Evolutionary conservation across 768 basidiomycete genomes (phyloP).

Genomic region (Suillus bovinus): DNA sequence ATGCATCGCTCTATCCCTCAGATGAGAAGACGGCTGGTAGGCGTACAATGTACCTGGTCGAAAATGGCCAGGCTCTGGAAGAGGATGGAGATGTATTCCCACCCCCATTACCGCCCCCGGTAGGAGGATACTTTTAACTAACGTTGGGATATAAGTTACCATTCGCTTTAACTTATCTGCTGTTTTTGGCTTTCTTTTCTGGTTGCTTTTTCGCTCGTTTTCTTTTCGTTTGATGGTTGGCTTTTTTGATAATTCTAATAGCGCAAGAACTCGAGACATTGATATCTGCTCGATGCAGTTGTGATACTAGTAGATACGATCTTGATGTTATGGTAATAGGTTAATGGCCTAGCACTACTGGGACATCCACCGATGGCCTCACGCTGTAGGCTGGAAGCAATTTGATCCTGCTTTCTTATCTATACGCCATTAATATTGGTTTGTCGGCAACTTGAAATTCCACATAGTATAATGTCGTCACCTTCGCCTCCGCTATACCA

Average conservation of each 20-base stretch:
- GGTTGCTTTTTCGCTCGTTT: constrained; percentile 12
- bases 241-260: neutral
- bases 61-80: constrained; percentile 27
- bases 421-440: no score
- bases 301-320: neutral
- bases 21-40: constrained; percentile 34
- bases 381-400: no score
- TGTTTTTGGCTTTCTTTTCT: constrained; percentile 27
- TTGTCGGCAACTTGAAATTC: no score
- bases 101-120: neutral
- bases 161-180: constrained; percentile 26
- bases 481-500: no score
- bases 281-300: neutral
- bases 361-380: no score
- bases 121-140: neutral
- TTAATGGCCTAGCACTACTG: neutral
- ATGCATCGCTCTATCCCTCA: constrained; percentile 26
- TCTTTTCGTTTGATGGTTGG: neutral
- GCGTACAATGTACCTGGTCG: constrained; percentile 35
- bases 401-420: no score
- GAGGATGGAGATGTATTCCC: constrained; percentile 7
- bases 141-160: constrained; percentile 5
- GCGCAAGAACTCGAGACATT: neutral
- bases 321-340: neutral
- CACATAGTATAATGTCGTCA: no score